Base-by-base conservation (phyloP, 345 rosid genomes). In the Litchi chinensis region DNA sequence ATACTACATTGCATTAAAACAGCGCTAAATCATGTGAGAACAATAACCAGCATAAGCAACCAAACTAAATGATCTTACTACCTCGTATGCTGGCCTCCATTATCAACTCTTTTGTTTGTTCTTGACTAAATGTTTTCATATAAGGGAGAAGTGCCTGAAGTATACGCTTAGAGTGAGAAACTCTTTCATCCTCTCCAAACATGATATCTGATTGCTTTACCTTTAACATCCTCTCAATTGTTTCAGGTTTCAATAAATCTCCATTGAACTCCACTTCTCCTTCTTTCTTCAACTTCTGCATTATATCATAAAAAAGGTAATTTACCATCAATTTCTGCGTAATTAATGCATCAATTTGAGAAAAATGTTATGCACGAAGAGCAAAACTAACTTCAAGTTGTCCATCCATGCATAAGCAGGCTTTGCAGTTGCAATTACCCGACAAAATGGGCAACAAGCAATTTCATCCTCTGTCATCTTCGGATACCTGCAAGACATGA, bases 381-480 rank as follows among this genome's bases (percentile, higher is more conserved):
- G 48, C 21, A 76, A 71, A 76, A 77, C 84, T 48, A 57, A 91
- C 96, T 6, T 85, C 32, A 11, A 66, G 19, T 18, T 73, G 68
- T 8, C 77, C 73, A 75, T 84, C 85, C 26, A 81, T 72, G 32
- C 91, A 92, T 84, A 93, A 81, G 84, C 97, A 93, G 10, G 90
- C 74, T 83, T 86, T 88, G 80, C 97, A 91, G 73, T 88, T 89
- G 88, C 95, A 90, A 74, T 79, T 48, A 78, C 73, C 24, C 73
- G 82, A 77, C 95, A 88, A 77, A 86, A 76, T 1, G 94, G 93
- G 68, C 93, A 89, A 70, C 73, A 78, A 40, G 86, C 88, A 81
- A 91, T 54, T 2, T 80, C 84, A 68, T 88, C 86, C 74, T 86
- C 79, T 24, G 81, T 8, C 83, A 77, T 76, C 11, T 57, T 73